Evolutionary conservation across 768 basidiomycete species (phyloP).

Genomic region (Mycena crocata): DNA sequence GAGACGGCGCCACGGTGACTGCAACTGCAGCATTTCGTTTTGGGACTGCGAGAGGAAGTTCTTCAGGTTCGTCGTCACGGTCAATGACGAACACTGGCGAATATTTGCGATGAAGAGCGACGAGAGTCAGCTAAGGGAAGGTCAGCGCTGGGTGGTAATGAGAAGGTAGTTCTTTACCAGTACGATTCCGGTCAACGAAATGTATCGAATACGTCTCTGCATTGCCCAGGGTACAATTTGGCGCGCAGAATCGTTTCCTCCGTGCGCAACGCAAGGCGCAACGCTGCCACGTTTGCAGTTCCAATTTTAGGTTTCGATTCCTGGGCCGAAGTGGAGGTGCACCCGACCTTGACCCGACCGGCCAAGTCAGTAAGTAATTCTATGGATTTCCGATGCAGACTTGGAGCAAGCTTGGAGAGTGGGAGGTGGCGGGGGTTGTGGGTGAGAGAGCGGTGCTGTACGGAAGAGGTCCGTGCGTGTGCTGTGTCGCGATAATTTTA

Average conservation of each 20-base stretch:
- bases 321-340: too few species aligned
- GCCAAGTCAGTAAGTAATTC: too few species aligned
- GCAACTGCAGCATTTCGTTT: background rate
- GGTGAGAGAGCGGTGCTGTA: too few species aligned
- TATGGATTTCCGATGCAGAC: too few species aligned
- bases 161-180: background rate
- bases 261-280: background rate
- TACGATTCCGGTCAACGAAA: background rate
- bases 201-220: conserved; percentile 13
- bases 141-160: too few species aligned
- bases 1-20: background rate
- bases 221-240: background rate
- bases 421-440: too few species aligned
- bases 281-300: background rate
- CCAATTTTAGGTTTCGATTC: background rate
- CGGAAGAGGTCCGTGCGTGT: too few species aligned
- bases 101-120: conserved; percentile 12
- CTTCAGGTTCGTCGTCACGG: background rate
- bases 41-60: background rate
- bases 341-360: too few species aligned
- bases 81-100: background rate
- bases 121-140: background rate
- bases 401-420: too few species aligned
- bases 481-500: too few species aligned
- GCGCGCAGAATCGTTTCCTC: too few species aligned